Evolutionary conservation across 306 rosid species (phyloP).

Genomic region (Acmispon strigosus): DNA sequence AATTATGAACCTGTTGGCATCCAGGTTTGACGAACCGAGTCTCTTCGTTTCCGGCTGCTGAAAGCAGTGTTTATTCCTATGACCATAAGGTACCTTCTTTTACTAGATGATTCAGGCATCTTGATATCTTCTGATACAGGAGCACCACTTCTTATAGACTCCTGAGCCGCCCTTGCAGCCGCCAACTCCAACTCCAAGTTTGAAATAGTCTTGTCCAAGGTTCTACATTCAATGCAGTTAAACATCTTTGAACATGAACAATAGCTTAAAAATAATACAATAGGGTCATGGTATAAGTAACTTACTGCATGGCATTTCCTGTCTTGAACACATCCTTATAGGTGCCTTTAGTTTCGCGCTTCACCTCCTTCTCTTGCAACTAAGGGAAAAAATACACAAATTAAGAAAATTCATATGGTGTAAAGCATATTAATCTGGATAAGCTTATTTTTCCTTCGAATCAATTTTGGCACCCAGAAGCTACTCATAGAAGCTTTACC

Average conservation of each 20-base stretch:
- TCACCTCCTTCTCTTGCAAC: conserved; percentile 75
- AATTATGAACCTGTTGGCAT: conserved; percentile 77
- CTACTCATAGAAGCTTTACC: no score
- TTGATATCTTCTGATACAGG: conserved; percentile 55
- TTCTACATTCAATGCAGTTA: conserved; percentile 34
- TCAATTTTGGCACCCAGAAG: no score
- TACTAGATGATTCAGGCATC: conserved; percentile 35
- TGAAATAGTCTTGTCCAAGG: conserved; percentile 84
- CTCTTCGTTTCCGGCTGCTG: conserved; percentile 96
- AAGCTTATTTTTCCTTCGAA: no score
- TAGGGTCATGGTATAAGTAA: conserved; percentile 2
- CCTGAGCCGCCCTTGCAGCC: conserved; percentile 82
- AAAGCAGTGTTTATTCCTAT: conserved; percentile 93
- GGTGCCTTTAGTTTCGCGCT: conserved; percentile 51
- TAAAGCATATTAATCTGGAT: background rate
- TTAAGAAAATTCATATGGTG: conserved; percentile 1
- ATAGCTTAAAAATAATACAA: background rate
- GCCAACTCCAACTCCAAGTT: conserved; percentile 86
- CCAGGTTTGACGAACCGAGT: conserved; percentile 93
- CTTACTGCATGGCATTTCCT: conserved; percentile 73
- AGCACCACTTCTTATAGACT: conserved; percentile 59
- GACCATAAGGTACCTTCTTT: conserved; percentile 79
- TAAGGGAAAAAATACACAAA: conserved; percentile 22
- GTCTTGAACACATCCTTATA: conserved; percentile 58
- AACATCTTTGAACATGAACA: background rate